Evolutionary conservation across 202 grass and related monocot species (phyloP), one percentile per base, ranked within the genome.

Genomic region (Bolboschoenoplectus hybrid): DNA sequence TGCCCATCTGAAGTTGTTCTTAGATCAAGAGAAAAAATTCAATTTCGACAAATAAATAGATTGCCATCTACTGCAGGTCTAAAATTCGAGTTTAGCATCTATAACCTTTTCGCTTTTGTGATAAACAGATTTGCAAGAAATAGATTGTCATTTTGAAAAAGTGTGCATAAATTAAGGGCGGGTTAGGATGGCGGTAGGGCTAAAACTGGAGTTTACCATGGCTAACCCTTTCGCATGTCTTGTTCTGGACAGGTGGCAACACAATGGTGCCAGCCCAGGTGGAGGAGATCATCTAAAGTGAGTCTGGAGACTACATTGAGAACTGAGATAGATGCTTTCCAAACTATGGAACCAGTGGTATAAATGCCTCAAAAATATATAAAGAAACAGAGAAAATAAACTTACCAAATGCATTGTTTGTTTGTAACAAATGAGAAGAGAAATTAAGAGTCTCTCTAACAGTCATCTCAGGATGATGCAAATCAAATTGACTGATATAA

Each of bases 401-500:
- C 89, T 91, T 87, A 96, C 97, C 91, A 85, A 91, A 94, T 83
- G 88, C 89, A 90, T 98, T 87, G 70, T 91, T 86, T 63, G 97
- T 92, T 87, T 89, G 89, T 34, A 96, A 83, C 92, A 98, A 84
- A 67, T 89, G 89, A 85, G 84, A 92, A 74, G 97, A 88, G 78
- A 98, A 98, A 90, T 98, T 85, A 52, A 98, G 83, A 0, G 91
- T 98, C 70, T 98, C 96, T 83, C 90, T 90, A 66, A 94, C 90
- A 64, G 97, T 98, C 93, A 98, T 98, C 88, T 98, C 97, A 52
- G 97, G 84, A 88, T 96, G 97, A 85, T 98, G 97, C 85, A 96
- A 88, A 89, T 96, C 93, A 89, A 91, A 62, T 85, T 98, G 97
- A 87, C 92, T 92, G 85, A 98, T 85, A 88, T 98, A 98, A 68